Evolutionary conservation across 345 rosid species (phyloP), one percentile per base, ranked within the genome.

Genomic region (Odontarrhena argentea): DNA sequence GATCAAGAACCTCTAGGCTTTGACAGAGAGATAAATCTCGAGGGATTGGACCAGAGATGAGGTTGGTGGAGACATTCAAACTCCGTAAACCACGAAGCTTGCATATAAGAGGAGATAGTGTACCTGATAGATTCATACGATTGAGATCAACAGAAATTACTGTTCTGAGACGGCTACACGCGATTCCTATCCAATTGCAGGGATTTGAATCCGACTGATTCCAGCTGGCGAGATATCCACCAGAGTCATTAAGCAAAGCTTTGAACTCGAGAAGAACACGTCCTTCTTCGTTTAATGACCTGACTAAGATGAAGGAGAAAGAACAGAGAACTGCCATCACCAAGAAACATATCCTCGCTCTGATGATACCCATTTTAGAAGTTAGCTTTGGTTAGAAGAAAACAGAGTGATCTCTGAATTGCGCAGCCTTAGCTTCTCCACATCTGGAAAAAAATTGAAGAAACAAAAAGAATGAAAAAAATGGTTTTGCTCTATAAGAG

Each of bases 131-230:
- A 40, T 81, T 82, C 78, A 86, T 78, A 37, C 73, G 55, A 41
- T 55, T 71, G 77, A 90, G 80, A 77, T 78, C 57, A 34, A 90
- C 62, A 53, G 90, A 80, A 42, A 57, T 57, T 73, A 90, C 90
- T 75, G 71, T 63, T 71, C 34, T 61, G 65, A 76, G 69, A 65
- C 60, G 74, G 42, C 57, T 75, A 80, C 97, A 90, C 24, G 43
- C 37, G 28, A 87, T 77, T 46, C 92, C 97, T 5, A 67, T 64
- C 97, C 95, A 90, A 63, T 74, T 77, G 65, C 95, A 87, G 9
- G 92, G 95, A 59, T 78, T 76, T 51, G 74, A 70, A 62, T 83
- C 90, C 13, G 78, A 69, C 41, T 67, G 56, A 48, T 81, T 83
- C 97, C 92, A 90, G 79, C 73, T 83, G 42, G 8, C 52, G 51